Conservation (phyloP, 2,329 filamentous ascomycete species). For the Monilinia vaccinii-corymbosi region DNA sequence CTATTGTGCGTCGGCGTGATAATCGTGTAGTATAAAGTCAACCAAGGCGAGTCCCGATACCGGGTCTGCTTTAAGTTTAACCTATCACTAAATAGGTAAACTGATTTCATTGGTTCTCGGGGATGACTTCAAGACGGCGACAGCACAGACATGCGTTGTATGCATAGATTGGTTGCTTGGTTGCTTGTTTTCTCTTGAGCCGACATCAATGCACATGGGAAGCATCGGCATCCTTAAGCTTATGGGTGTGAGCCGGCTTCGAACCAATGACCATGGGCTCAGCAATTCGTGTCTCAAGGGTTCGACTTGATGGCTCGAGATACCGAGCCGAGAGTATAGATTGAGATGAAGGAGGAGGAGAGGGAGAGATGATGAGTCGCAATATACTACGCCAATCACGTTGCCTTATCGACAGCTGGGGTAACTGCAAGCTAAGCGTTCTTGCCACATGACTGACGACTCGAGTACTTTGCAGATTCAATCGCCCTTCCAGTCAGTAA, state of each 20-base stretch:
- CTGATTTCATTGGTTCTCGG: background rate
- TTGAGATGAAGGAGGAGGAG: too few relatives aligned
- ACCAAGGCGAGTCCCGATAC: slow-evolving; percentile 2
- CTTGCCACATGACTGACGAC: background rate
- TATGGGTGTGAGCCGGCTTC: background rate
- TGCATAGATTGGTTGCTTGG: background rate
- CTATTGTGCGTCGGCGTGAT: too few relatives aligned
- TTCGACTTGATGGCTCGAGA: background rate
- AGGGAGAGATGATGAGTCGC: background rate
- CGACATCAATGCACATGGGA: background rate
- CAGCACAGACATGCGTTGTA: background rate
- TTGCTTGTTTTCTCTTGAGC: background rate
- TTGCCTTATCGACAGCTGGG: background rate
- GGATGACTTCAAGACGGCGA: background rate
- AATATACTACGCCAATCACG: background rate
- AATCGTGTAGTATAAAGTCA: too few relatives aligned
- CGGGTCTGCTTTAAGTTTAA: slow-evolving; percentile 1
- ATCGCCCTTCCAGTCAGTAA: too few relatives aligned
- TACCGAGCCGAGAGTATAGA: background rate
- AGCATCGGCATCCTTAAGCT: background rate
- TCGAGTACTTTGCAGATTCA: too few relatives aligned
- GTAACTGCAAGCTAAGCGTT: background rate
- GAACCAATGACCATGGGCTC: background rate
- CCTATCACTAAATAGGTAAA: background rate
- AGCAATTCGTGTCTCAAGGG: background rate